phyloP scores from a whole-genome alignment of 1,284 basidiomycete species.

The Pterulicium gracile region DNA sequence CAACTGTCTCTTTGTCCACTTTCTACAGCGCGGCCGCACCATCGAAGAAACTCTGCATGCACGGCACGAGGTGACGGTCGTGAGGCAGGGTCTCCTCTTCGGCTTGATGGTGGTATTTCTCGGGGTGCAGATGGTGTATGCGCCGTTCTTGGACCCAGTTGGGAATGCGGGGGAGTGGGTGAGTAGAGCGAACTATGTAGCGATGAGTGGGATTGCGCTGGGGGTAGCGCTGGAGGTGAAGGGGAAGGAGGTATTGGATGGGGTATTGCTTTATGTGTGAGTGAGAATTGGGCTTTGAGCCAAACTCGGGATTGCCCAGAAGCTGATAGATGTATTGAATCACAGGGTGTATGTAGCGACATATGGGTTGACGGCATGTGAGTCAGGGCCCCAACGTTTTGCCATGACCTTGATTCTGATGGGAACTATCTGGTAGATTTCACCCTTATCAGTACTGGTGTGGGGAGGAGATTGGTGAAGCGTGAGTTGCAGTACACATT shows the following conservation, averaged over 20 bases:
- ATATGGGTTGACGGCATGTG: conserved; percentile 57
- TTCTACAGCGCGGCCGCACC: conserved; percentile 33
- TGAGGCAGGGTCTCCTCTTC: conserved; percentile 58
- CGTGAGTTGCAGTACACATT: conserved; percentile 33
- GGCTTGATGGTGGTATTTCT: conserved; percentile 52
- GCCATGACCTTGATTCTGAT: too few species aligned
- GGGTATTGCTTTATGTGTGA: conserved; percentile 52
- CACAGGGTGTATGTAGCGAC: conserved; percentile 54
- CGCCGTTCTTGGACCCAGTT: conserved; percentile 63
- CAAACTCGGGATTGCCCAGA: conserved; percentile 3
- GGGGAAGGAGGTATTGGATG: conserved; percentile 41
- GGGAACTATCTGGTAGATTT: conserved; percentile 41
- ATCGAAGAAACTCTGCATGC: too few species aligned
- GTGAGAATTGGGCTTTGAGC: conserved; percentile 19
- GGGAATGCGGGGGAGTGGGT: conserved; percentile 73
- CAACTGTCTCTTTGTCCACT: conserved; percentile 64
- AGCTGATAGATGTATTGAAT: conserved; percentile 4
- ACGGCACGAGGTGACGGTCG: conserved; percentile 18
- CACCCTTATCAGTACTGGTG: conserved; percentile 39
- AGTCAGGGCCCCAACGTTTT: conserved; percentile 14
- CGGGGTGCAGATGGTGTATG: conserved; percentile 44
- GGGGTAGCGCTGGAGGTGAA: conserved; percentile 45
- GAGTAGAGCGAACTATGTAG: conserved; percentile 59
- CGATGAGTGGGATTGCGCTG: conserved; percentile 53
- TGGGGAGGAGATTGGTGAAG: conserved; percentile 45